phyloP scores from a whole-genome alignment of 2,329 filamentous ascomycete genomes.

The Aspergillus viridinutans region DNA sequence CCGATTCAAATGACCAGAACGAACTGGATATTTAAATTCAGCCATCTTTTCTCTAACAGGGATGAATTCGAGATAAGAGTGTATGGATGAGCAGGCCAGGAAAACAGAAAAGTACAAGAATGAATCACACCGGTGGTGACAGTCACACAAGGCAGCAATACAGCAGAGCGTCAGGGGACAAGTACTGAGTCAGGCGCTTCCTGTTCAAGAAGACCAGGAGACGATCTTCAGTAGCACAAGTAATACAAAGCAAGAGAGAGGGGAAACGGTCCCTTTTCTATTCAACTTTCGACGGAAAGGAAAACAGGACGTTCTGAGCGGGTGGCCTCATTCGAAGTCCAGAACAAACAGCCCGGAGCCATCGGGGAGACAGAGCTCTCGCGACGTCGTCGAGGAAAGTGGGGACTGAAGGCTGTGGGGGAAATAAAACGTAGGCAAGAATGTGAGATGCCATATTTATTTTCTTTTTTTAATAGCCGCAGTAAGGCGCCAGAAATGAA shows the following conservation, averaged over 20 bases:
- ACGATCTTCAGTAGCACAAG: constrained; percentile 8
- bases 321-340: constrained; percentile 3
- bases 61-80: not conserved
- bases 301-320: not conserved
- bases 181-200: not conserved
- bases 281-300: not conserved
- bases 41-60: constrained; percentile 12
- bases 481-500: not conserved
- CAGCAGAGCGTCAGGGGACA: not conserved
- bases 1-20: constrained; percentile 8
- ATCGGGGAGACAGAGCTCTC: constrained; percentile 3
- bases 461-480: not conserved
- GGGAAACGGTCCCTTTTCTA: constrained; percentile 2
- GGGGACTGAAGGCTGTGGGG: constrained; percentile 13
- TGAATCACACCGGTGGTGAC: not conserved
- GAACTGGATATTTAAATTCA: constrained; percentile 21
- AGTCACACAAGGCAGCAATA: not conserved
- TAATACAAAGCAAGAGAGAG: constrained; percentile 8
- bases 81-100: not conserved
- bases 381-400: constrained; percentile 4
- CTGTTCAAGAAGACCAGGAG: not conserved
- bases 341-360: constrained; percentile 5
- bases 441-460: not conserved
- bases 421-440: constrained; percentile 3
- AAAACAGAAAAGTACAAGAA: not conserved